These are phyloP conservation scores for Ordospora pajunii DNA, from an alignment of 371 early-diverging fungal genomes.

Conservation along the genomic window DNA sequence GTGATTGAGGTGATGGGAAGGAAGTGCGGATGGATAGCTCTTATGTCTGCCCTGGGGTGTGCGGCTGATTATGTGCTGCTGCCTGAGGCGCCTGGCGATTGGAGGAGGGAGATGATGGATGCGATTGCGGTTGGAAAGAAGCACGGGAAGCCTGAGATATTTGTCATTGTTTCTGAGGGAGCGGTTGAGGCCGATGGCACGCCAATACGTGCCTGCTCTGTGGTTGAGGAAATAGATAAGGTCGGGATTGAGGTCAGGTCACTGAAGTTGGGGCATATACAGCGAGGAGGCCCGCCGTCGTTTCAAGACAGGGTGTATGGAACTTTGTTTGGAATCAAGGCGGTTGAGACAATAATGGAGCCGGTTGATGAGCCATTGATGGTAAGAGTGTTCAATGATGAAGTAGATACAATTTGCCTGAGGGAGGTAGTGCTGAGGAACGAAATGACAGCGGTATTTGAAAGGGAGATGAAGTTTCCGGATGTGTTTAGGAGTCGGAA, in stretches of 20 bases:
- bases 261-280: slow-evolving; percentile 88
- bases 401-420: slow-evolving; percentile 22
- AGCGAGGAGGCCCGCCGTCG: slow-evolving; percentile 89
- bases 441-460: not conserved
- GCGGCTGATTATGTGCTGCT: slow-evolving; percentile 92
- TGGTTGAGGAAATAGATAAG: slow-evolving; percentile 70
- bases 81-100: slow-evolving; percentile 78
- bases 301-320: slow-evolving; percentile 81
- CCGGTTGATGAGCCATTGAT: not conserved
- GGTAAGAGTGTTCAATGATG: slow-evolving; percentile 4
- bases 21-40: slow-evolving; percentile 96
- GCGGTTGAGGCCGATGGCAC: slow-evolving; percentile 78
- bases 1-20: slow-evolving; percentile 98
- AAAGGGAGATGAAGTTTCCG: not conserved
- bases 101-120: slow-evolving; percentile 62
- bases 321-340: slow-evolving; percentile 81
- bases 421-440: not conserved
- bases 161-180: slow-evolving; percentile 91
- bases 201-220: slow-evolving; percentile 73
- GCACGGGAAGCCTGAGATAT: slow-evolving; percentile 63
- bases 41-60: slow-evolving; percentile 81
- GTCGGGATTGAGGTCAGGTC: slow-evolving; percentile 80
- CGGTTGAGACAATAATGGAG: slow-evolving; percentile 75
- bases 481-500: slow-evolving; percentile 16
- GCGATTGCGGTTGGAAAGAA: slow-evolving; percentile 62